Conservation (phyloP, 1,139 yeast species). For the Saccharomycopsis hybrid region DNA sequence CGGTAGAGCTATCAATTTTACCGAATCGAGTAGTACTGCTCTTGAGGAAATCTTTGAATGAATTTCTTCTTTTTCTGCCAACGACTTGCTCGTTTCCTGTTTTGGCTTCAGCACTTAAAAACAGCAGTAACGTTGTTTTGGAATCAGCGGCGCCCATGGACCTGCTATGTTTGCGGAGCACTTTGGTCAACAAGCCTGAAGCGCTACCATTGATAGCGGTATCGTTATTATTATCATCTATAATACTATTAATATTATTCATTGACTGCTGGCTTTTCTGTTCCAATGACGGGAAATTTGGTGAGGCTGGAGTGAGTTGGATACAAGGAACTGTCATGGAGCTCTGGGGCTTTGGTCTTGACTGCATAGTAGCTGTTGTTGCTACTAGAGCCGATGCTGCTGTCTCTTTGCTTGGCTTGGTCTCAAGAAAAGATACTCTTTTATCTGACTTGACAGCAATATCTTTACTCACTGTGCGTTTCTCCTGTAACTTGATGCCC, state of each 20-base stretch:
- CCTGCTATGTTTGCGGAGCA: conserved; percentile 9
- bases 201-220: no score
- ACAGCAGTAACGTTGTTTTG: background rate
- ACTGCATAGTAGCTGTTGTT: background rate
- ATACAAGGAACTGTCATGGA: conserved; percentile 5
- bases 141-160: conserved; percentile 12
- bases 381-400: conserved; percentile 4
- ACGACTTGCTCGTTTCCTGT: background rate
- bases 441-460: conserved; percentile 1
- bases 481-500: background rate
- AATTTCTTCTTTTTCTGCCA: conserved; percentile 11
- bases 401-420: background rate
- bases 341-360: background rate
- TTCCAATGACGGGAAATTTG: background rate
- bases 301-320: conserved; percentile 10
- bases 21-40: background rate
- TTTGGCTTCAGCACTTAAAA: background rate
- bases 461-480: no score
- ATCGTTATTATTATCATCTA: no score
- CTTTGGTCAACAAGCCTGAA: background rate
- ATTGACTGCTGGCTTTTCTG: no score
- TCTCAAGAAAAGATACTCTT: conserved; percentile 15
- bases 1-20: no score
- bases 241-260: no score
- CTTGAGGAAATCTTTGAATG: conserved; percentile 16